Evolutionary conservation across 345 rosid genomes (phyloP).

Genomic region (Camelina sativa): DNA sequence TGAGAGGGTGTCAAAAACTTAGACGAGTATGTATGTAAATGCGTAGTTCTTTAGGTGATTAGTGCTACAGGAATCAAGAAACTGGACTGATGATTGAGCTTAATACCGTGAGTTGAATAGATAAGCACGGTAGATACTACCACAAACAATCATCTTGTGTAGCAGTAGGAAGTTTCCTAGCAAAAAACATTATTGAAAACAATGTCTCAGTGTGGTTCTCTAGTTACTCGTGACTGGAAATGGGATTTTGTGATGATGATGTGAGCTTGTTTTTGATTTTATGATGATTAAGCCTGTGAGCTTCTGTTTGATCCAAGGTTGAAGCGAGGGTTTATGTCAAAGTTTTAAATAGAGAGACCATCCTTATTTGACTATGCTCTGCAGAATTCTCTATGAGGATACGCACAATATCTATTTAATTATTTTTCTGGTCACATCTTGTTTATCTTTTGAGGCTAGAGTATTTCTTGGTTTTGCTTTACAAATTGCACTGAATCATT

Average conservation of each 20-base stretch:
- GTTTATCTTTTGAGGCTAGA: conserved; percentile 4
- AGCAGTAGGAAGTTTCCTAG: neutral
- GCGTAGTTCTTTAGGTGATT: neutral
- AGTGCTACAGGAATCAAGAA: conserved; percentile 16
- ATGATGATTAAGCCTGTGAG: conserved; percentile 10
- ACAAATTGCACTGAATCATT: neutral
- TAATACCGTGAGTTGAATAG: conserved; percentile 13
- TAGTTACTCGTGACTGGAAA: conserved; percentile 12
- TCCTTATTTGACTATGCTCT: neutral
- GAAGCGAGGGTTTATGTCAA: neutral
- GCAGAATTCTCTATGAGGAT: neutral
- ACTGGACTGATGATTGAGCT: conserved; percentile 11
- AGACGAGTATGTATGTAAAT: neutral
- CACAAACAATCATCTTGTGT: neutral
- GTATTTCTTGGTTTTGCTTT: conserved; percentile 9
- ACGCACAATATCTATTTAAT: neutral
- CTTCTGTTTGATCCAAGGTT: neutral
- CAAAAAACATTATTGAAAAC: neutral
- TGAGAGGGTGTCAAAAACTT: neutral
- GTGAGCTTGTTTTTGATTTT: neutral
- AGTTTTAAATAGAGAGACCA: neutral
- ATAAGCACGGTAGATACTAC: neutral
- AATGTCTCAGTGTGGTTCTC: neutral
- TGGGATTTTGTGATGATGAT: no score
- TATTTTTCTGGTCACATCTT: neutral